Evolutionary conservation across 78 protist species (phyloP), one percentile per base, ranked within the genome.

Genomic region (Polysphondylium violaceum): DNA sequence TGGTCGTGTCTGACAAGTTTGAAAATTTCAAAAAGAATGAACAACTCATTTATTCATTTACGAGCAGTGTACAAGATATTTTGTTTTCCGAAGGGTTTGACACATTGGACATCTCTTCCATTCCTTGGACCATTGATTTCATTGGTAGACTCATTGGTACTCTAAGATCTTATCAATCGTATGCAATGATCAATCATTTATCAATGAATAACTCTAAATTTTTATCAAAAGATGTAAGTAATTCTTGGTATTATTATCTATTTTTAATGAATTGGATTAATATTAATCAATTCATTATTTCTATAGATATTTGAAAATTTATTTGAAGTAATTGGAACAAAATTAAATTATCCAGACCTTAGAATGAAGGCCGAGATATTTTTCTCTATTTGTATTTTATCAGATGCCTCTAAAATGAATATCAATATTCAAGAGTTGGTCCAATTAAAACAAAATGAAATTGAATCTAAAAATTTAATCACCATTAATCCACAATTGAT

Each of bases 31-130:
- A 69, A 44, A 74, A 67, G 41, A 23, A 40, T 31, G 71, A 69
- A 63, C 0, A 41, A 2, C 19, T 35, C 17, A 55, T 33, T n/a
- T 17, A 16, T 17, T 25, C 38, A 19, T 83, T 83, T 56, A 67
- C 69, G 1, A 59, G 25, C 53, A 63, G 69, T n/a, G 91, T 83
- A 3, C 72, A 38, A 36, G 91, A 83, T 58, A 83, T 83, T 31
- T n/a, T 83, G n/a, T 83, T 83, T 50, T 71, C 91, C 14, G 91
- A 83, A 56, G 76, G 64, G 21, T 60, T 78, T n/a, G 91, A 83
- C 21, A 23, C 38, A 33, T 36, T 83, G 33, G 91, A 83, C 43
- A 8, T 8, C 16, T 23, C 33, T 2, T 7, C 73, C 2, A 43
- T 47, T 31, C 73, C 79, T 19, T 83, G 91, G 74, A 83, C 44